Percentiles rank a stretch among this genome's conserved stretches.
phyloP scores from a whole-genome alignment of 768 basidiomycete species.

The Suillus clintonianus region DNA sequence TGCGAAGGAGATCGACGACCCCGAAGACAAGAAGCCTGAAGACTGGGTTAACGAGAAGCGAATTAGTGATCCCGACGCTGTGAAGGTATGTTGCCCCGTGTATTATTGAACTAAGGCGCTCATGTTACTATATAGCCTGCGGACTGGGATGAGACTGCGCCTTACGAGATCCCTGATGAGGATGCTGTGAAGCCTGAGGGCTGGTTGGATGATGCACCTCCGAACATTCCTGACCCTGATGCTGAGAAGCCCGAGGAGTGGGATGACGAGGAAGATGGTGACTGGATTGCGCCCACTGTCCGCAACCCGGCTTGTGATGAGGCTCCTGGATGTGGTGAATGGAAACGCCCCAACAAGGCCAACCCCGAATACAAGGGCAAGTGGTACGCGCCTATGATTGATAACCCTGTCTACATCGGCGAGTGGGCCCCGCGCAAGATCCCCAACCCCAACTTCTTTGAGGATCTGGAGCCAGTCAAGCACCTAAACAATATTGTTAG shows the following conservation, averaged over 20 bases:
- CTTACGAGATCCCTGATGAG: constrained; percentile 86
- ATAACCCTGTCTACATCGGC: constrained; percentile 98
- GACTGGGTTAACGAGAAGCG: constrained; percentile 92
- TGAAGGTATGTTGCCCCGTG: constrained; percentile 53
- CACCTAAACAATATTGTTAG: constrained; percentile 82
- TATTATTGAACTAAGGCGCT: background rate
- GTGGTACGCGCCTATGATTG: constrained; percentile 92
- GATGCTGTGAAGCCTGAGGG: constrained; percentile 90
- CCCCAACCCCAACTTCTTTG: constrained; percentile 87
- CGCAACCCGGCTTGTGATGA: constrained; percentile 89
- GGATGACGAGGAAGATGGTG: constrained; percentile 99
- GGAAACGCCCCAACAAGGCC: constrained; percentile 85
- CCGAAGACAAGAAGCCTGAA: constrained; percentile 84
- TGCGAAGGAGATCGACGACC: constrained; percentile 88
- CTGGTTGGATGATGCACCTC: constrained; percentile 91
- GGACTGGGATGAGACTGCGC: constrained; percentile 98
- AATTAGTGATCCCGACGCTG: constrained; percentile 83
- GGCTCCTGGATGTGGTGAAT: constrained; percentile 93
- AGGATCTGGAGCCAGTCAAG: constrained; percentile 83
- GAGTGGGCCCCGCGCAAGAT: constrained; percentile 92
- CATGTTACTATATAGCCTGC: constrained; percentile 55
- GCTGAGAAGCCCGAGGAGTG: constrained; percentile 98
- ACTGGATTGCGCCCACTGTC: constrained; percentile 92
- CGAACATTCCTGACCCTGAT: constrained; percentile 86
- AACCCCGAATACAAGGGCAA: constrained; percentile 98